Percentiles rank a stretch among this genome's conserved stretches.
phyloP scores from a whole-genome alignment of 371 early-diverging fungal species.

The Neoconidiobolus thromboides region DNA sequence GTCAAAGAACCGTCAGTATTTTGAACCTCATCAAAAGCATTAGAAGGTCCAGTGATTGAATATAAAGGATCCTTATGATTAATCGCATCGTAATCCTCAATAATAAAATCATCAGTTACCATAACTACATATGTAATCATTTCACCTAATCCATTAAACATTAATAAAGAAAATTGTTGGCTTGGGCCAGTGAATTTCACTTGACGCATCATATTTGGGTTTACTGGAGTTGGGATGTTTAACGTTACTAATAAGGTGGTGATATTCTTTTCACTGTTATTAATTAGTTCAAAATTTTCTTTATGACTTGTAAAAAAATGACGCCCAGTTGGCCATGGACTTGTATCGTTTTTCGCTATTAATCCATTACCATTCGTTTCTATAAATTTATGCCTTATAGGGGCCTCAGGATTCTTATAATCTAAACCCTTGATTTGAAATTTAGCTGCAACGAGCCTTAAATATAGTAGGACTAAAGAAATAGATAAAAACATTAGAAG shows the following conservation, averaged over 20 bases:
- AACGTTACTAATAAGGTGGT: not conserved
- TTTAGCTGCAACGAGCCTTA: too few species aligned
- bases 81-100: not conserved
- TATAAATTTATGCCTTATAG: too few species aligned
- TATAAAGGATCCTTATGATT: not conserved
- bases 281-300: not conserved
- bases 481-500: too few species aligned
- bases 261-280: not conserved
- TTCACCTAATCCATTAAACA: not conserved
- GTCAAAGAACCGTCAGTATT: not conserved
- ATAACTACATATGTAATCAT: not conserved
- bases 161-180: not conserved
- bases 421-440: too few species aligned
- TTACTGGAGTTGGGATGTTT: not conserved
- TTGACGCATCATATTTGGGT: not conserved
- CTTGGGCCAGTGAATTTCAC: not conserved
- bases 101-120: not conserved
- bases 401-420: too few species aligned
- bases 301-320: not conserved
- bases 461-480: too few species aligned
- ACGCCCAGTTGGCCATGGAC: not conserved
- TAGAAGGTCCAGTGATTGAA: not conserved
- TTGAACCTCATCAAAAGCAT: not conserved
- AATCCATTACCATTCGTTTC: too few species aligned
- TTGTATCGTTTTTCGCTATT: not conserved